Conservation (phyloP, 2,329 filamentous ascomycete species). For the Aureobasidium sp. region DNA sequence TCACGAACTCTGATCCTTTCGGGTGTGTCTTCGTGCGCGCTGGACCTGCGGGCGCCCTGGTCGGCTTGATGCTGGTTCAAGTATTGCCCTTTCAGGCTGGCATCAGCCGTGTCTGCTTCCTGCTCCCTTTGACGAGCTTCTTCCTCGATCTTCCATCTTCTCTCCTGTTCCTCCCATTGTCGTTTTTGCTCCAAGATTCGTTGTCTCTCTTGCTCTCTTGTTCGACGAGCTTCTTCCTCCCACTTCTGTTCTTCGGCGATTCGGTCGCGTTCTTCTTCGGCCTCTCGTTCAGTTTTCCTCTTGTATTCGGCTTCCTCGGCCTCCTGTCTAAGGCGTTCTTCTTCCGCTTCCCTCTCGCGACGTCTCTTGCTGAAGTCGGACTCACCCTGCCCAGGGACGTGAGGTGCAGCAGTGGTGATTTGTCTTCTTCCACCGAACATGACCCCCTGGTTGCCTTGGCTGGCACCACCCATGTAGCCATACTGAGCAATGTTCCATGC, state of each 20-base stretch:
- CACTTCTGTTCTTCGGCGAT: conserved; percentile 59
- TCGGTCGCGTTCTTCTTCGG: conserved; percentile 56
- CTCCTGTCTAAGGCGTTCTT: conserved; percentile 42
- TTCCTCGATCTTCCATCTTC: conserved; percentile 70
- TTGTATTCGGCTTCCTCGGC: conserved; percentile 48
- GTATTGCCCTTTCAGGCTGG: conserved; percentile 71
- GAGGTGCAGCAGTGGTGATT: conserved; percentile 75
- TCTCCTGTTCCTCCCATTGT: conserved; percentile 72
- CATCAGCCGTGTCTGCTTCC: conserved; percentile 60
- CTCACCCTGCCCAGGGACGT: conserved; percentile 60
- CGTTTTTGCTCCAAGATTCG: conserved; percentile 61
- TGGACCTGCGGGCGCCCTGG: conserved; percentile 40
- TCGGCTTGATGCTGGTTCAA: conserved; percentile 80
- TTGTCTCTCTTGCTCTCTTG: conserved; percentile 52
- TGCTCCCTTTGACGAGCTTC: conserved; percentile 66
- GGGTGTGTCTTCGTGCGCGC: conserved; percentile 35
- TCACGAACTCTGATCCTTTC: conserved; percentile 68
- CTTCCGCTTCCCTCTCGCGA: conserved; percentile 50
- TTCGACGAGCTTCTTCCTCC: conserved; percentile 57
- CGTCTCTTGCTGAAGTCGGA: conserved; percentile 74
- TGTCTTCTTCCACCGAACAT: conserved; percentile 86
- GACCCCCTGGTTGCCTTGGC: conserved; percentile 90
- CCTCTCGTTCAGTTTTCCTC: conserved; percentile 48
- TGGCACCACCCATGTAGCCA: conserved; percentile 95
- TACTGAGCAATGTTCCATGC: conserved; percentile 99